phyloP scores from a whole-genome alignment of 2,329 filamentous ascomycete species.

The Talaromyces piceae region DNA sequence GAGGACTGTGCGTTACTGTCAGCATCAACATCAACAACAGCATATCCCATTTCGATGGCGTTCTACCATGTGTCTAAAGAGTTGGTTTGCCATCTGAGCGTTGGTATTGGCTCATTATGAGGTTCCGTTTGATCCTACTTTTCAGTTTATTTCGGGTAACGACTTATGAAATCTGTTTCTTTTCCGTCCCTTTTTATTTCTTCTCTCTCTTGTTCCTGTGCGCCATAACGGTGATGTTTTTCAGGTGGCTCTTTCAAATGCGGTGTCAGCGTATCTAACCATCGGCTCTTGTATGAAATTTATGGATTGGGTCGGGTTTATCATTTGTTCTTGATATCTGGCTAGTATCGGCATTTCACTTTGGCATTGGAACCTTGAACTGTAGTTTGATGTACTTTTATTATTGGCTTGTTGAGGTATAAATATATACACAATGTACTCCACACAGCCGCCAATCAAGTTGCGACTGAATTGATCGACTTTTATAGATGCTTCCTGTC shows the following conservation, averaged over 20 bases:
- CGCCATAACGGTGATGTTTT: not conserved
- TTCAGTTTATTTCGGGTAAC: not conserved
- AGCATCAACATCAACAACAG: too few relatives aligned
- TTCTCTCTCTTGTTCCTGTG: too few relatives aligned
- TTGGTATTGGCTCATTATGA: not conserved
- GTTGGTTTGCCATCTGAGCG: not conserved
- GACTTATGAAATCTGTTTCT: not conserved
- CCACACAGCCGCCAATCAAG: too few relatives aligned
- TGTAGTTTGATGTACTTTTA: not conserved
- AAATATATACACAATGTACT: too few relatives aligned
- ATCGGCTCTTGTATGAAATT: not conserved
- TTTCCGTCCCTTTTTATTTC: too few relatives aligned
- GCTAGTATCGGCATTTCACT: not conserved
- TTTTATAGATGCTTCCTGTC: not conserved
- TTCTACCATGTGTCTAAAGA: not conserved
- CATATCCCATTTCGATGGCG: slow-evolving; percentile 1
- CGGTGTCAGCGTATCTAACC: not conserved
- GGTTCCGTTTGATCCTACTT: not conserved
- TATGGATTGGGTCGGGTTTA: not conserved
- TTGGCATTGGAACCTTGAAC: too few relatives aligned
- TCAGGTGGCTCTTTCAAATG: not conserved
- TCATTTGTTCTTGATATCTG: not conserved
- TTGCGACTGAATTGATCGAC: too few relatives aligned
- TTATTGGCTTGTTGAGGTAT: too few relatives aligned
- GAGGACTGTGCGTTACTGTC: not conserved